Conservation (phyloP, 208 protist species). For the Blastocrithidia nonstop region DNA sequence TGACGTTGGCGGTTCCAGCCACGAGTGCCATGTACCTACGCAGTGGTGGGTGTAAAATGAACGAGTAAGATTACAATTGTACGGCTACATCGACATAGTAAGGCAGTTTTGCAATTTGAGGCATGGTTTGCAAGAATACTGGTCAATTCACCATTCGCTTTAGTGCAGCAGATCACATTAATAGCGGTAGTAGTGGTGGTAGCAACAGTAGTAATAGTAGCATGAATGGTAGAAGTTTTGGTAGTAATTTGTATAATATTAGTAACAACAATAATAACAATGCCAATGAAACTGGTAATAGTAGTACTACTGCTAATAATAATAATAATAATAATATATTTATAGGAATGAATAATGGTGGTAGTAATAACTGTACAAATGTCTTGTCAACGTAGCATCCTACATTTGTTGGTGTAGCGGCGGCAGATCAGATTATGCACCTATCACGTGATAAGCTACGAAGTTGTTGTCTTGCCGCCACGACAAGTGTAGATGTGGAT, state of each 20-base stretch:
- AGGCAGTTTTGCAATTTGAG: constrained; percentile 70
- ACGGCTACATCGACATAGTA: constrained; percentile 44
- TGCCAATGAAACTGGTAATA: too few species aligned
- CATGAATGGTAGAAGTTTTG: too few species aligned
- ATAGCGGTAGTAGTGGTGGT: too few species aligned
- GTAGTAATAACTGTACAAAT: too few species aligned
- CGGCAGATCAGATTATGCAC: constrained; percentile 36
- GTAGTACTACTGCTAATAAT: too few species aligned
- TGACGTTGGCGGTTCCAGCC: constrained; percentile 56
- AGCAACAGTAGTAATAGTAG: too few species aligned
- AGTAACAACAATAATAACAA: too few species aligned
- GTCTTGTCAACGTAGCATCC: constrained; percentile 35
- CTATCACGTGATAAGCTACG: constrained; percentile 51
- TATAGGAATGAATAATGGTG: too few species aligned
- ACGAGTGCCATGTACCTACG: constrained; percentile 55
- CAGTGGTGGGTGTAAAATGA: constrained; percentile 54
- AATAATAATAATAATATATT: too few species aligned
- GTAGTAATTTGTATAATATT: too few species aligned
- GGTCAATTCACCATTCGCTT: constrained; percentile 51
- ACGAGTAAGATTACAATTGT: constrained; percentile 58
- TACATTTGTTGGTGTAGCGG: constrained; percentile 60
- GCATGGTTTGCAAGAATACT: constrained; percentile 26
- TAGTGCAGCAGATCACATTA: constrained; percentile 33
- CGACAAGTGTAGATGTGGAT: constrained; percentile 12
- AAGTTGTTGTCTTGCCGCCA: constrained; percentile 23